Evolutionary conservation across 768 basidiomycete genomes (phyloP).

Genomic region (Trichaptum fuscoviolaceum): DNA sequence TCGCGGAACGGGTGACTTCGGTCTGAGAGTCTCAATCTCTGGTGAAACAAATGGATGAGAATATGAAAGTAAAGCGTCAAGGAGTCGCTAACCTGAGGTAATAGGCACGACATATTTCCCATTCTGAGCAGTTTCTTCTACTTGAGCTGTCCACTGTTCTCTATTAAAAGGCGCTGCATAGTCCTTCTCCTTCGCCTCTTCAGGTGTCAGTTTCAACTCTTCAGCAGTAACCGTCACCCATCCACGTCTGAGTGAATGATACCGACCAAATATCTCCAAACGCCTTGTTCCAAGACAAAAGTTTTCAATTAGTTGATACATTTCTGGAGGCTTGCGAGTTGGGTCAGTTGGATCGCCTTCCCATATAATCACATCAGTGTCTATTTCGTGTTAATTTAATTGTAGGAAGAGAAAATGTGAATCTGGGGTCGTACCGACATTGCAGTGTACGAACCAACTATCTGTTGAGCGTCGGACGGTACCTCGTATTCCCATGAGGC

Average conservation of each 20-base stretch:
- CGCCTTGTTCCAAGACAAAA: conserved; percentile 93
- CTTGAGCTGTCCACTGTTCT: conserved; percentile 59
- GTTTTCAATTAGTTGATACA: conserved; percentile 94
- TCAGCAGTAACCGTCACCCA: conserved; percentile 86
- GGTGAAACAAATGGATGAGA: conserved; percentile 15
- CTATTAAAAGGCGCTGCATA: conserved; percentile 47
- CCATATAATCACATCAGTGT: conserved; percentile 97
- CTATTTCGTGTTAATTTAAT: conserved; percentile 30
- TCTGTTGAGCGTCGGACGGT: conserved; percentile 94
- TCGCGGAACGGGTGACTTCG: conserved; percentile 71
- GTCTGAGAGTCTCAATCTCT: conserved; percentile 81
- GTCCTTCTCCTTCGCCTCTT: conserved; percentile 22
- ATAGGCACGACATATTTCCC: conserved; percentile 64
- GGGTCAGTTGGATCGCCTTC: conserved; percentile 86
- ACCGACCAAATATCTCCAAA: conserved; percentile 82
- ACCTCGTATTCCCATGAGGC: conserved; percentile 94
- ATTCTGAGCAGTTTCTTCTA: conserved; percentile 47
- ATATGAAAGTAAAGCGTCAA: conserved; percentile 10
- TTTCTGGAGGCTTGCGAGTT: conserved; percentile 86
- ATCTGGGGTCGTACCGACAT: conserved; percentile 63
- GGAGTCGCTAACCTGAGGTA: conserved; percentile 36
- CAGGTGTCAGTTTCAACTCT: conserved; percentile 52
- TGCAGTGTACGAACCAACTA: conserved; percentile 96
- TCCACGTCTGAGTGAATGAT: conserved; percentile 66
- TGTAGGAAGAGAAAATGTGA: conserved; percentile 13